A percentile compares a stretch with the other conserved stretches of the same genome.
Evolutionary conservation across 768 basidiomycete genomes (phyloP).

Genomic region (Rhodosporidiobolus sp.): DNA sequence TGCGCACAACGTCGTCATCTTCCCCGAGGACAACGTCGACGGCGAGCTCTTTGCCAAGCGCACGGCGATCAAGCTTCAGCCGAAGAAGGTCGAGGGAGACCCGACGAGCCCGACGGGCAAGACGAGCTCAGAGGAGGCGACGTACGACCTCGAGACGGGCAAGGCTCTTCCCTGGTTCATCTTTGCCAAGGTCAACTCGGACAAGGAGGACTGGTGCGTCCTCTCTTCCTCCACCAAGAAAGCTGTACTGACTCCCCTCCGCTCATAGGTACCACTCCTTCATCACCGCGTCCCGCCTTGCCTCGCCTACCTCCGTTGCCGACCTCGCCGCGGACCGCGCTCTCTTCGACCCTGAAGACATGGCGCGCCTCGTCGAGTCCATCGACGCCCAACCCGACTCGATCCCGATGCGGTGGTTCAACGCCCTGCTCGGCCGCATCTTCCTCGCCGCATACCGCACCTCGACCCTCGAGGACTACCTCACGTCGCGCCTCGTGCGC

Average conservation of each 20-base stretch:
- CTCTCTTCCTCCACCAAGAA: constrained; percentile 65
- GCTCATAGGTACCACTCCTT: constrained; percentile 60
- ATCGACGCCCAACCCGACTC: constrained; percentile 92
- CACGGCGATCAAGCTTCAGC: constrained; percentile 64
- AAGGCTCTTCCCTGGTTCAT: constrained; percentile 73
- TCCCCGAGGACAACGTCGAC: constrained; percentile 61
- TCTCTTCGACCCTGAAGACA: constrained; percentile 72
- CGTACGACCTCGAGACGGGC: constrained; percentile 53
- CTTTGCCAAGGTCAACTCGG: constrained; percentile 77
- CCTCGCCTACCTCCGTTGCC: constrained; percentile 68
- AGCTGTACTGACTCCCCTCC: background rate
- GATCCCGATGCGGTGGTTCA: constrained; percentile 96
- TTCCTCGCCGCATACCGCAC: constrained; percentile 88
- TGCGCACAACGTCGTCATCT: constrained; percentile 71
- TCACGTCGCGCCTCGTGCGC: constrained; percentile 85
- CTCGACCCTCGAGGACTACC: constrained; percentile 61
- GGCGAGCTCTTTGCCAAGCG: constrained; percentile 88
- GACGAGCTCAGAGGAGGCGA: constrained; percentile 17
- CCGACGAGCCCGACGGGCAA: background rate
- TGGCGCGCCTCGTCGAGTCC: constrained; percentile 74
- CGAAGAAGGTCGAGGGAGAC: constrained; percentile 45
- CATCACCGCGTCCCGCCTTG: constrained; percentile 61
- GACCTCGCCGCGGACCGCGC: constrained; percentile 59
- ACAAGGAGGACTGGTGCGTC: constrained; percentile 95
- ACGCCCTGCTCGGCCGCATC: constrained; percentile 84